Conservation (phyloP, 805 yeast genomes). For the Zygosaccharomyces rouxii region DNA sequence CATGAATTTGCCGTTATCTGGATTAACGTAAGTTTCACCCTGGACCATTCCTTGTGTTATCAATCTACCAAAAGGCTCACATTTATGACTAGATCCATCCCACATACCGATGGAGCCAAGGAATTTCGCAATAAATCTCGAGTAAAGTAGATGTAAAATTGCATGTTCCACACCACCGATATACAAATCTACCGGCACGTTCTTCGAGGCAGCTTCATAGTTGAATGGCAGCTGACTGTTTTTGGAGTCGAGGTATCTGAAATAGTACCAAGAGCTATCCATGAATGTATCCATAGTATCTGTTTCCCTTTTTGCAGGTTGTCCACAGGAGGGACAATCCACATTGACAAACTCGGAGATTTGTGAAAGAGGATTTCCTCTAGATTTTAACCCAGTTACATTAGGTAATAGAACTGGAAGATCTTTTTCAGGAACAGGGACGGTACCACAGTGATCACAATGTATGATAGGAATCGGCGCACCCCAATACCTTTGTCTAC, state of each 20-base stretch:
- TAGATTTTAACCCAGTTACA: conserved; percentile 45
- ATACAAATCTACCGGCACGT: conserved; percentile 84
- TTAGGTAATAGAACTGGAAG: conserved; percentile 80
- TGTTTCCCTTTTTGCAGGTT: conserved; percentile 76
- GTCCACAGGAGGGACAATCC: conserved; percentile 76
- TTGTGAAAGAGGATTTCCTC: conserved; percentile 64
- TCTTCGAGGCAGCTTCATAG: conserved; percentile 42
- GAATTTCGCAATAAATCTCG: conserved; percentile 82
- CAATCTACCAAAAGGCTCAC: conserved; percentile 77
- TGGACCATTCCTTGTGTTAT: conserved; percentile 99
- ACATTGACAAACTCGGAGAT: conserved; percentile 66
- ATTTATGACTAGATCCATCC: conserved; percentile 52
- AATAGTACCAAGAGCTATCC: conserved; percentile 96
- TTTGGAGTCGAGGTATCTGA: conserved; percentile 74
- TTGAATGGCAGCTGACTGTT: conserved; percentile 55
- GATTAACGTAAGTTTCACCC: conserved; percentile 76
- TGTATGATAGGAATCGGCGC: conserved; percentile 96
- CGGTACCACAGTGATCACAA: conserved; percentile 80
- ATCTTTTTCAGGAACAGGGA: conserved; percentile 84
- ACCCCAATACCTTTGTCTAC: conserved; percentile 97
- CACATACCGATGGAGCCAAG: conserved; percentile 62
- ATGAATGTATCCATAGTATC: conserved; percentile 99
- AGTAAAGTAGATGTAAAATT: conserved; percentile 79
- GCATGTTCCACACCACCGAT: conserved; percentile 98
- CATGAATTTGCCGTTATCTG: conserved; percentile 66